A percentile compares a stretch with the other conserved stretches of the same genome.
phyloP scores from a whole-genome alignment of 306 rosid species.

The Hippophae rhamnoides region DNA sequence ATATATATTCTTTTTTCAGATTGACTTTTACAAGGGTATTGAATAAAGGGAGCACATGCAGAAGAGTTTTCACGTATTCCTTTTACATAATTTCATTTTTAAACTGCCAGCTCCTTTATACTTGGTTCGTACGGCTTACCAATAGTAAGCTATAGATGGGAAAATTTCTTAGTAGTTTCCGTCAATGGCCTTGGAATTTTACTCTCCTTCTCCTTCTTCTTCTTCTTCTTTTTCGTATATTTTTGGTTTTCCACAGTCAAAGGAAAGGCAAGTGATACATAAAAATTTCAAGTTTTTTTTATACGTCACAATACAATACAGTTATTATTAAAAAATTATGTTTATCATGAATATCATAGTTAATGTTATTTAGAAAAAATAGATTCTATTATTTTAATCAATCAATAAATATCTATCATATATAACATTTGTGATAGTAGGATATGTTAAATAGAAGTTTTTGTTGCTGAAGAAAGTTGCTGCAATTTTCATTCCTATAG shows the following conservation, averaged over 20 bases:
- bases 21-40: constrained; percentile 59
- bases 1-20: constrained; percentile 19
- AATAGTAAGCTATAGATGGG: constrained; percentile 59
- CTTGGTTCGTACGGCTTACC: constrained; percentile 63
- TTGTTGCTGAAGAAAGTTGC: constrained; percentile 44
- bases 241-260: constrained; percentile 38
- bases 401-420: too few relatives aligned
- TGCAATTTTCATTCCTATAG: constrained; percentile 20
- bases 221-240: constrained; percentile 53
- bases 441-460: too few relatives aligned
- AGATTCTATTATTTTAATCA: too few relatives aligned
- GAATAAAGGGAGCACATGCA: constrained; percentile 64
- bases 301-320: too few relatives aligned
- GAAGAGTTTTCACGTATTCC: constrained; percentile 75
- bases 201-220: constrained; percentile 54
- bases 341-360: too few relatives aligned
- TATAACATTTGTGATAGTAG: too few relatives aligned
- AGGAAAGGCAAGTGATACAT: constrained; percentile 33
- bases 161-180: constrained; percentile 57
- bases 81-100: constrained; percentile 42
- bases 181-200: constrained; percentile 57
- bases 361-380: too few relatives aligned
- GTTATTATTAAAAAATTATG: too few relatives aligned
- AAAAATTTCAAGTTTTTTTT: neutral
- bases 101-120: constrained; percentile 60